Percentiles rank a stretch among this genome's conserved stretches.
phyloP scores from a whole-genome alignment of 176 grass and related monocot species.

The Guadua angustifolia region DNA sequence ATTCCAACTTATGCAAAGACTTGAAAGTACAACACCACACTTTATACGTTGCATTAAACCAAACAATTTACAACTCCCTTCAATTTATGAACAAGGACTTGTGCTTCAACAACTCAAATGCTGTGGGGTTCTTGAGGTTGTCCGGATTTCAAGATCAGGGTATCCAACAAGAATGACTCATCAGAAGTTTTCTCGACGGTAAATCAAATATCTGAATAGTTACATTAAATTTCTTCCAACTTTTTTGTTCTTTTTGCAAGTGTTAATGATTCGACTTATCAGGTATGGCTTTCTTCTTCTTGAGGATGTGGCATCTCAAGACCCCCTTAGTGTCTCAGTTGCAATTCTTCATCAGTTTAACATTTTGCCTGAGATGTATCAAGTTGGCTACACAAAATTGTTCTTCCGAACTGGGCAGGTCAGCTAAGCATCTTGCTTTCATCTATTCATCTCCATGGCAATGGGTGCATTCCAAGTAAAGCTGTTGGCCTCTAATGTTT shows the following conservation, averaged over 20 bases:
- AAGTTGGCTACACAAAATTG: slow-evolving; percentile 98
- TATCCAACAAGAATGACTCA: slow-evolving; percentile 99
- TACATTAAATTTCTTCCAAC: slow-evolving; percentile 16
- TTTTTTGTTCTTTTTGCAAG: not conserved
- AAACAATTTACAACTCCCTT: slow-evolving; percentile 90
- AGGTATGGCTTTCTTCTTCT: slow-evolving; percentile 98
- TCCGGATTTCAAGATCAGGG: slow-evolving; percentile 95
- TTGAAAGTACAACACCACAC: slow-evolving; percentile 93
- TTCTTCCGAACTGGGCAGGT: slow-evolving; percentile 99
- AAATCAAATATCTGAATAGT: slow-evolving; percentile 46
- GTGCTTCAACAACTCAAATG: slow-evolving; percentile 94
- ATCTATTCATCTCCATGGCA: slow-evolving; percentile 25
- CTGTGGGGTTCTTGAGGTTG: slow-evolving; percentile 98
- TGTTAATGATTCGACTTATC: slow-evolving; percentile 34
- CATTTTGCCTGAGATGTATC: slow-evolving; percentile 98
- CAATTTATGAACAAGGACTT: slow-evolving; percentile 86
- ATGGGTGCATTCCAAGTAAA: slow-evolving; percentile 21
- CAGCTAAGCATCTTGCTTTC: slow-evolving; percentile 31
- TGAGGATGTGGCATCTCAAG: slow-evolving; percentile 83
- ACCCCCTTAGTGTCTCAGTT: slow-evolving; percentile 95
- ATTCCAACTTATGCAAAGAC: slow-evolving; percentile 97
- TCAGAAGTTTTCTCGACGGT: slow-evolving; percentile 95
- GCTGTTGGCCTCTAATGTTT: slow-evolving; percentile 12
- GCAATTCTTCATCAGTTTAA: slow-evolving; percentile 98
- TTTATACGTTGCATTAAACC: slow-evolving; percentile 99